Conservation (phyloP, 2,329 filamentous ascomycete species). For the Samsoniella hepiali region DNA sequence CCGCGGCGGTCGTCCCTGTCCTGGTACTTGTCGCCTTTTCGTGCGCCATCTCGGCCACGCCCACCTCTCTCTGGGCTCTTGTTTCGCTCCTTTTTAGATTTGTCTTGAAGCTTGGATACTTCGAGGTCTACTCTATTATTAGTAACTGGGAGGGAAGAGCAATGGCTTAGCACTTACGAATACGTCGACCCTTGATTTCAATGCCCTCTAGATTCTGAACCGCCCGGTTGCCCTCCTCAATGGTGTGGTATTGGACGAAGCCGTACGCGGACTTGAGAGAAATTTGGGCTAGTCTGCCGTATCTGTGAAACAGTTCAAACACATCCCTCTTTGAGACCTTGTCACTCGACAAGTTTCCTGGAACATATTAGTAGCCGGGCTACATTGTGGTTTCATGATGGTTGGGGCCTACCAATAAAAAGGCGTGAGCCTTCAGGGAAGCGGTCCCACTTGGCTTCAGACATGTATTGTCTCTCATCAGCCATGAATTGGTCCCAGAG, state of each 20-base stretch:
- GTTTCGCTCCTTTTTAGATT: conserved; percentile 58
- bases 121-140: conserved; percentile 66
- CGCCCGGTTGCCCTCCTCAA: conserved; percentile 69
- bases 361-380: conserved; percentile 30
- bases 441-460: conserved; percentile 75
- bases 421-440: conserved; percentile 75
- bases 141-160: conserved; percentile 24
- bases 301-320: conserved; percentile 83
- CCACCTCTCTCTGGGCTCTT: conserved; percentile 59
- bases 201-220: conserved; percentile 76
- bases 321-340: conserved; percentile 91
- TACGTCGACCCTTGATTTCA: conserved; percentile 82
- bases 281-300: conserved; percentile 86
- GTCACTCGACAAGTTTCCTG: conserved; percentile 88
- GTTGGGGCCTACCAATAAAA: conserved; percentile 66
- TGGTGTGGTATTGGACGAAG: conserved; percentile 88
- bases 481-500: conserved; percentile 70
- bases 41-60: conserved; percentile 32
- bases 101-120: conserved; percentile 83
- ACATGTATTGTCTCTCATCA: conserved; percentile 71
- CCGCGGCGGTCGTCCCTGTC: conserved; percentile 64
- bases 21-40: conserved; percentile 38
- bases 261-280: conserved; percentile 96
- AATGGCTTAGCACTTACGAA: conserved; percentile 63
- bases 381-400: conserved; percentile 26